A percentile compares a stretch with the other conserved stretches of the same genome.
phyloP scores from a whole-genome alignment of 148 eudicot species.

The Euryodendron excelsum region DNA sequence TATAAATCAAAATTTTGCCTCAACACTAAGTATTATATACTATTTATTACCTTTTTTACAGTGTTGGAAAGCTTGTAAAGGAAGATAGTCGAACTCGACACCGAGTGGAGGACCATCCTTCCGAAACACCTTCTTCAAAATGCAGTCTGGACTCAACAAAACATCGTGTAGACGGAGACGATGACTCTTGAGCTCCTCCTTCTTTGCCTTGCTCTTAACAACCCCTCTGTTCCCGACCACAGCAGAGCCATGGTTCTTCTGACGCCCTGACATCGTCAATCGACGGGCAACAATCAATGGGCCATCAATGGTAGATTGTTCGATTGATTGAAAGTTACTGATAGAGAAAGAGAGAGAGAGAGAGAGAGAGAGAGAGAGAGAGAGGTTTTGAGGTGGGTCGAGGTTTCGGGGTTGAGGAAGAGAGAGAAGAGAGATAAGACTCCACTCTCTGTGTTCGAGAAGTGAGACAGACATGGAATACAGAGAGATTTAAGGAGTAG shows the following conservation, averaged over 20 bases:
- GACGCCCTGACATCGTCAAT: not conserved
- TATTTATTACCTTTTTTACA: constrained; percentile 26
- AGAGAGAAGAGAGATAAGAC: not conserved
- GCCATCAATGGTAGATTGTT: not conserved
- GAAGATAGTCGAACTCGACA: constrained; percentile 58
- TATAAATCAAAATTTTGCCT: too few species aligned
- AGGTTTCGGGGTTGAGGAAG: not conserved
- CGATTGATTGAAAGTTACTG: too few species aligned
- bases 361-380: not conserved
- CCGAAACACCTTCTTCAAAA: constrained; percentile 55
- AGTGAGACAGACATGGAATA: constrained; percentile 1
- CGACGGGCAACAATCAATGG: not conserved
- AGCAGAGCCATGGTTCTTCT: constrained; percentile 1
- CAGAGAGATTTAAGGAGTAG: too few species aligned
- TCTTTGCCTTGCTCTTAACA: too few species aligned
- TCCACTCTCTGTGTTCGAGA: constrained; percentile 11
- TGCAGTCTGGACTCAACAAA: constrained; percentile 46
- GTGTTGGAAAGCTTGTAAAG: constrained; percentile 40
- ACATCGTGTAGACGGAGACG: constrained; percentile 39
- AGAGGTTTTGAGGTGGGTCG: not conserved
- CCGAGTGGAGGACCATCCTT: constrained; percentile 87
- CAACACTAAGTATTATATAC: too few species aligned
- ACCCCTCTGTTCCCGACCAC: not conserved
- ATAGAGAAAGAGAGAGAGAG: not conserved
- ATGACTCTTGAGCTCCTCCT: constrained; percentile 17